Conservation (phyloP, 148 eudicot species). For the Arbutus unedo region DNA sequence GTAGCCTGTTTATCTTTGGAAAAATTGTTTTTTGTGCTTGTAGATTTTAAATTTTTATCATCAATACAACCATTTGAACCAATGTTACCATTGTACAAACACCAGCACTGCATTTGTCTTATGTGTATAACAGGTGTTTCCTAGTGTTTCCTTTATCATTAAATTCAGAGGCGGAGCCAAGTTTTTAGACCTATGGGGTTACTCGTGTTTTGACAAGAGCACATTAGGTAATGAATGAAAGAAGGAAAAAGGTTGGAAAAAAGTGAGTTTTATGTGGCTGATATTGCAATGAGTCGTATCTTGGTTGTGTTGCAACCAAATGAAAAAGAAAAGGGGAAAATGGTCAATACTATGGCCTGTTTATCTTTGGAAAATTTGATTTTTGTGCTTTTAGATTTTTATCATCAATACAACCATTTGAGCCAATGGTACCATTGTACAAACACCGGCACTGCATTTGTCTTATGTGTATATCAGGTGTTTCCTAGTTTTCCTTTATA, state of each 20-base stretch:
- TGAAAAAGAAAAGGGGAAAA: neutral
- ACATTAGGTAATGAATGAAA: neutral
- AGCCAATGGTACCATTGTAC: neutral
- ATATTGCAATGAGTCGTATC: neutral
- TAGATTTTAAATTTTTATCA: neutral
- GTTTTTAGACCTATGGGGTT: neutral
- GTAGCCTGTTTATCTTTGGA: neutral
- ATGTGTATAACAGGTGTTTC: neutral
- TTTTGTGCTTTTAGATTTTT: neutral
- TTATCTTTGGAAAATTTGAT: neutral
- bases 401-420: neutral
- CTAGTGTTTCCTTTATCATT: neutral
- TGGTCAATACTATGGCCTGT: neutral
- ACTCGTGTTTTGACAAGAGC: too few relatives aligned
- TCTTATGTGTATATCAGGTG: neutral
- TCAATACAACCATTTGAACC: neutral
- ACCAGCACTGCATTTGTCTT: neutral
- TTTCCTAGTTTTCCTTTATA: neutral
- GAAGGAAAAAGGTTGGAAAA: slow-evolving; percentile 6
- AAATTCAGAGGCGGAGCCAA: neutral
- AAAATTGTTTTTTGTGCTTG: neutral
- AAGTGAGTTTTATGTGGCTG: slow-evolving; percentile 41
- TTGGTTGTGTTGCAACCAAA: neutral
- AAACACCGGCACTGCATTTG: neutral
- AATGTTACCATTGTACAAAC: neutral